These are phyloP conservation scores for Hypocrella siamensis DNA, from an alignment of 2,329 filamentous ascomycete genomes.

Conservation along the genomic window DNA sequence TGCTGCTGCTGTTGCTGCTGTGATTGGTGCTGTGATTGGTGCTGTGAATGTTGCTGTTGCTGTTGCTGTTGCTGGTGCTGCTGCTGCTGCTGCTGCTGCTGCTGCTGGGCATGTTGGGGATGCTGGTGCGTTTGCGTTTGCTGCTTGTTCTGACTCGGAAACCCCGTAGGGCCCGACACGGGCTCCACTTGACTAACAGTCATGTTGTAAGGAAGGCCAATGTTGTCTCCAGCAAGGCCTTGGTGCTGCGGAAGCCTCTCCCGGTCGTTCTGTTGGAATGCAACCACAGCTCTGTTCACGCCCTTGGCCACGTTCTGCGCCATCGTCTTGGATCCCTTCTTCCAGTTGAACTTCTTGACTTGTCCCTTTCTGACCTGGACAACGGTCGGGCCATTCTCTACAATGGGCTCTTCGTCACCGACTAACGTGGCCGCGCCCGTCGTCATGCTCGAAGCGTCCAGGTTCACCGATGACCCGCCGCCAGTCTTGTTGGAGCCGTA, in stretches of 20 bases:
- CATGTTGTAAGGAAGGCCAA: conserved; percentile 57
- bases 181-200: conserved; percentile 38
- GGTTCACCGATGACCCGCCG: conserved; percentile 31
- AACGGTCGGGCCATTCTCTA: conserved; percentile 72
- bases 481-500: conserved; percentile 34
- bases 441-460: conserved; percentile 36
- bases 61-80: no score
- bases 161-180: conserved; percentile 18
- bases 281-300: conserved; percentile 79
- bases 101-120: not conserved
- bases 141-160: conserved; percentile 14
- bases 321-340: conserved; percentile 86
- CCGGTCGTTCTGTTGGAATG: conserved; percentile 44
- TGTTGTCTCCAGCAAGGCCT: conserved; percentile 43
- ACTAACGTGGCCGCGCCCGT: conserved; percentile 44
- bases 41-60: conserved; percentile 2
- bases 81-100: not conserved
- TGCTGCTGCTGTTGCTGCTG: not conserved
- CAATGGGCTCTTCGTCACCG: conserved; percentile 49
- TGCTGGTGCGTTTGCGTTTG: conserved; percentile 1
- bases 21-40: not conserved
- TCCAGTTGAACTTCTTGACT: conserved; percentile 96
- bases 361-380: conserved; percentile 91
- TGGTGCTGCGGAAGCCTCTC: conserved; percentile 37
- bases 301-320: conserved; percentile 91